These are phyloP conservation scores for Solanum aculeatissimum DNA, from an alignment of 305 asterid genomes.

Conservation along the genomic window DNA sequence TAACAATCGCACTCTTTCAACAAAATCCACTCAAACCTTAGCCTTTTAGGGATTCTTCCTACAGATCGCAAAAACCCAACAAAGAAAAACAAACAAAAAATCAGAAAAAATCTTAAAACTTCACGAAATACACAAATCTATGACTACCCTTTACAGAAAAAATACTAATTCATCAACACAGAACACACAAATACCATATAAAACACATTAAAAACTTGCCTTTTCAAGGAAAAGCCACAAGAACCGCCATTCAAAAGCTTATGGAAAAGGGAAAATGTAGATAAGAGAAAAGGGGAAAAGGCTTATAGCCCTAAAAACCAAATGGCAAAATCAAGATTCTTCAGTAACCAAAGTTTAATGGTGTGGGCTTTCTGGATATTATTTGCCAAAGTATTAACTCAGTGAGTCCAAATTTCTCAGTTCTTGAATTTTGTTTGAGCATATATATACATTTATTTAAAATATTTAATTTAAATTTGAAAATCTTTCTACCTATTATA, in stretches of 20 bases:
- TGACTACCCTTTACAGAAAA: background rate
- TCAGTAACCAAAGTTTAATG: background rate
- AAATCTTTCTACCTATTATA: background rate
- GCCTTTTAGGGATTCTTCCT: background rate
- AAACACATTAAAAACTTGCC: slow-evolving; percentile 1
- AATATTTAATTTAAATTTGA: background rate
- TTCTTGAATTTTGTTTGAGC: background rate
- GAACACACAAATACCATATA: background rate
- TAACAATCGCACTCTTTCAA: background rate
- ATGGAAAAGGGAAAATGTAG: background rate
- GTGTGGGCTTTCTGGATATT: slow-evolving; percentile 1
- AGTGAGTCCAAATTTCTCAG: background rate
- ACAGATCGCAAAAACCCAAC: background rate
- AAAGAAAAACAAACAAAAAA: background rate
- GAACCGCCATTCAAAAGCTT: slow-evolving; percentile 5
- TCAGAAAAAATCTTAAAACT: background rate
- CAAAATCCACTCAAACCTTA: background rate
- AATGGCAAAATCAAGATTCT: background rate
- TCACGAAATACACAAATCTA: background rate
- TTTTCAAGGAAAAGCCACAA: background rate
- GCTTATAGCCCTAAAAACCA: background rate
- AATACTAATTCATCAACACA: background rate
- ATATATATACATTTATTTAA: no score
- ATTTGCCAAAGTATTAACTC: background rate
- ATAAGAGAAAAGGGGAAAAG: background rate